Percentiles rank a stretch among this genome's conserved stretches.
Conservation (phyloP, 441 rosid species). For the Erodium trifolium region DNA sequence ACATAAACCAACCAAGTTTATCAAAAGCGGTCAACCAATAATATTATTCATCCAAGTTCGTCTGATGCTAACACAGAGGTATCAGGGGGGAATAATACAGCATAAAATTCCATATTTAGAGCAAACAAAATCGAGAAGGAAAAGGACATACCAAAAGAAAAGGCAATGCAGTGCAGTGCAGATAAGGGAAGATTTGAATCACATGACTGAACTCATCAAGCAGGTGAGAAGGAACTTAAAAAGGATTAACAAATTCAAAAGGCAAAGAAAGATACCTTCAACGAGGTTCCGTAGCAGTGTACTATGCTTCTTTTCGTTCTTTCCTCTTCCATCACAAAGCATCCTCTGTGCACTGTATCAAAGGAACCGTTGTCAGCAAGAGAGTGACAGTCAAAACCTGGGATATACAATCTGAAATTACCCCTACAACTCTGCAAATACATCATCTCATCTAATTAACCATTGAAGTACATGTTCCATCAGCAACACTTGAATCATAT, state of each 20-base stretch:
- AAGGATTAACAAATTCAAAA: not conserved
- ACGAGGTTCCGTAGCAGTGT: not conserved
- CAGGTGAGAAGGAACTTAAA: not conserved
- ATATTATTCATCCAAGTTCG: not conserved
- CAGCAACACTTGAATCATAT: not conserved
- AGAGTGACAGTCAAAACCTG: not conserved
- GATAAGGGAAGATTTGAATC: too few relatives aligned
- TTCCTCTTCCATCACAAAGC: constrained; percentile 1
- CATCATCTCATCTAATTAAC: not conserved
- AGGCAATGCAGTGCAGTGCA: too few relatives aligned
- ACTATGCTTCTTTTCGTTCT: not conserved
- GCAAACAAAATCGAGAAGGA: too few relatives aligned
- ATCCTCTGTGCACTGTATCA: not conserved
- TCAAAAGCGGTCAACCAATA: not conserved
- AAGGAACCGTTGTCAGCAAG: not conserved
- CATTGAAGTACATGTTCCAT: not conserved
- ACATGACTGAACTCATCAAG: not conserved
- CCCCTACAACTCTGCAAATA: not conserved
- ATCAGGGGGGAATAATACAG: too few relatives aligned
- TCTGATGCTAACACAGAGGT: not conserved
- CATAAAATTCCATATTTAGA: too few relatives aligned
- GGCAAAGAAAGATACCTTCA: not conserved
- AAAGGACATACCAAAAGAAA: too few relatives aligned
- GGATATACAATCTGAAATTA: not conserved
- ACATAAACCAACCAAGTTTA: not conserved